Evolutionary conservation across 192 early-diverging fungal genomes (phyloP), one percentile per base, ranked within the genome.

Genomic region (Lunasporangiospora selenospora): DNA sequence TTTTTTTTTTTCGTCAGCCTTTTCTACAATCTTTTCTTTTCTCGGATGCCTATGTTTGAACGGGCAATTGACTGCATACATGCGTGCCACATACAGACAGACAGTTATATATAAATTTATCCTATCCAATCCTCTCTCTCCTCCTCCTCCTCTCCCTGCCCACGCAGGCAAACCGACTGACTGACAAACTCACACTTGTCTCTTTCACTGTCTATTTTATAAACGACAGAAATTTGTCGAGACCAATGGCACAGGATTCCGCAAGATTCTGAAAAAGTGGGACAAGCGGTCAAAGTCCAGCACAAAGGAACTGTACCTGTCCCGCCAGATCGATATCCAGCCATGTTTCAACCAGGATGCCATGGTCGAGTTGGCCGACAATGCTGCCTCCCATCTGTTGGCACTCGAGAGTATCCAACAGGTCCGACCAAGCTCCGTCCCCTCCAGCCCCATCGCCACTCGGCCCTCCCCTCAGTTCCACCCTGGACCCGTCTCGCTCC

Each of bases 251-350:
- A 91, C 89, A 19, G 96, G 95, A 9, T 98, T 98, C 65, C 78
- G 95, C 19, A 98, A 98, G 82, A 98, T 98, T 44, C 63, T 98
- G 47, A 98, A 98, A 70, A 98, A 98, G 78, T 98, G 93, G 93
- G 96, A 98, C 84, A 98, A 98, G 80, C 86, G 96, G 38, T 89
- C 91, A 32, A 96, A 97, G 76, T 91, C 92, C 4, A 89, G 86
- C 32, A 98, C 93, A 24, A 98, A 96, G 60, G 96, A 98, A 73
- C 84, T 98, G 31, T 98, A 97, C 57, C 84, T 98, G 6, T 88
- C 92, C 2, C 88, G 96, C 12, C 96, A 98, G 67, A 87, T 98
- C 32, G 96, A 98, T 52, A 91, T 97, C 27, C 95, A 96, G 69
- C 95, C 94, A 2, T 93, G 91, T 70, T 98, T 98, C 75, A 96